Evolutionary conservation across 495 filamentous ascomycete species (phyloP).

Genomic region (Penicilliopsis zonata): DNA sequence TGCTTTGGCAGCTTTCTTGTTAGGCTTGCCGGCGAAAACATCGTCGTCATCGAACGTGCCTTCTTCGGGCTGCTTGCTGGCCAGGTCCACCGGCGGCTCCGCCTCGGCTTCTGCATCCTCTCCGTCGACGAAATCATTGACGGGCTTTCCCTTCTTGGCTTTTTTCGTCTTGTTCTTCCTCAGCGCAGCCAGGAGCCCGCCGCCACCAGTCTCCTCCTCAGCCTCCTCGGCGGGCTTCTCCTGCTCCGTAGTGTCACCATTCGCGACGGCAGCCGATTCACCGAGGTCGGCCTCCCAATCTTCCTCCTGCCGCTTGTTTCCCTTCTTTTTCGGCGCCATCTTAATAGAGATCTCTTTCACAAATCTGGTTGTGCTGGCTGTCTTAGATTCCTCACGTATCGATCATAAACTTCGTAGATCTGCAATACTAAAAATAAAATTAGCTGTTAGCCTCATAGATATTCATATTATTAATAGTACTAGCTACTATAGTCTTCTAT

Average conservation of each 20-base stretch:
- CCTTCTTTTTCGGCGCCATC: constrained; percentile 94
- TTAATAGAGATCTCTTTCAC: constrained; percentile 2
- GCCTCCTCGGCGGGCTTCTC: constrained; percentile 36
- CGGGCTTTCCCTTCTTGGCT: constrained; percentile 73
- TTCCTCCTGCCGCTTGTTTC: constrained; percentile 73
- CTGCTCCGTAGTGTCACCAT: constrained; percentile 35
- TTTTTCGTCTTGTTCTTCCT: constrained; percentile 86
- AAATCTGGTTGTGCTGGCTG: too few species aligned
- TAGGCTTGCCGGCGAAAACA: constrained; percentile 55
- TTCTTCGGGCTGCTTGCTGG: constrained; percentile 69
- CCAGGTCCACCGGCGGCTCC: constrained; percentile 33
- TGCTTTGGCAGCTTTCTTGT: constrained; percentile 33
- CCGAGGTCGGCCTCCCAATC: constrained; percentile 97
- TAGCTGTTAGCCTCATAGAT: too few species aligned
- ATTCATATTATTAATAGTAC: too few species aligned
- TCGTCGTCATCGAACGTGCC: constrained; percentile 78
- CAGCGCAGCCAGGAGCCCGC: constrained; percentile 74
- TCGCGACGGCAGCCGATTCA: constrained; percentile 48
- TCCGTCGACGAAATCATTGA: constrained; percentile 62
- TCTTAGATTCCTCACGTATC: too few species aligned
- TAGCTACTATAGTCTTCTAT: too few species aligned
- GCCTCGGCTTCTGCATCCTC: constrained; percentile 44
- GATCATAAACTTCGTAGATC: too few species aligned
- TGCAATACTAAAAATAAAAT: too few species aligned
- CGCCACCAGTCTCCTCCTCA: constrained; percentile 37